Evolutionary conservation across 1,284 basidiomycete genomes (phyloP).

Genomic region (Nidula niveotomentosa): DNA sequence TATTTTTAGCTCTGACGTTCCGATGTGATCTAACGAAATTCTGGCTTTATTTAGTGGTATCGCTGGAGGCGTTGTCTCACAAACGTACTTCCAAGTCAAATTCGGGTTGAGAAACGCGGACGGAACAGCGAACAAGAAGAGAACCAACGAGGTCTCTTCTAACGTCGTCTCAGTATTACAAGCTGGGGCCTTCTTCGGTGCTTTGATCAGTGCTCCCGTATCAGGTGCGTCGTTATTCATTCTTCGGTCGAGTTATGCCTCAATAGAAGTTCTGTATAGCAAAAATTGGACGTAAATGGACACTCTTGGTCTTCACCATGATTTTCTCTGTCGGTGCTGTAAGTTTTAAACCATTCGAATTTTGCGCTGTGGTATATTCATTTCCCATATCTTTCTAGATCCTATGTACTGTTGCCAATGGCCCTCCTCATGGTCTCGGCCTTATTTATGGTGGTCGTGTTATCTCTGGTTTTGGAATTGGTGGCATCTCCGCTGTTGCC

Average conservation of each 20-base stretch:
- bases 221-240: constrained; percentile 37
- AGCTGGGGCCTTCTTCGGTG: constrained; percentile 78
- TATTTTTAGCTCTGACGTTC: not conserved
- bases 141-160: constrained; percentile 43
- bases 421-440: constrained; percentile 46
- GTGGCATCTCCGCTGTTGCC: constrained; percentile 60
- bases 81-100: constrained; percentile 56
- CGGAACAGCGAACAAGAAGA: constrained; percentile 32
- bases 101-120: constrained; percentile 53
- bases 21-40: not conserved
- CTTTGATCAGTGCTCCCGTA: constrained; percentile 47
- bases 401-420: constrained; percentile 56
- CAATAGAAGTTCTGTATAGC: constrained; percentile 27
- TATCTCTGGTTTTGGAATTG: constrained; percentile 65
- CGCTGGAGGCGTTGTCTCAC: constrained; percentile 62
- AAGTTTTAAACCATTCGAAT: constrained; percentile 16
- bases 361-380: too few species aligned
- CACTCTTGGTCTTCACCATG: constrained; percentile 56
- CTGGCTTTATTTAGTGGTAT: constrained; percentile 22
- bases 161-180: constrained; percentile 72
- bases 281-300: constrained; percentile 52
- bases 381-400: constrained; percentile 14
- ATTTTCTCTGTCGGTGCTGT: constrained; percentile 72
- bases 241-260: not conserved
- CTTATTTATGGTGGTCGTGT: constrained; percentile 79